Base-by-base conservation (phyloP, 2,329 filamentous ascomycete genomes). In the Calonectria multiphialidica region DNA sequence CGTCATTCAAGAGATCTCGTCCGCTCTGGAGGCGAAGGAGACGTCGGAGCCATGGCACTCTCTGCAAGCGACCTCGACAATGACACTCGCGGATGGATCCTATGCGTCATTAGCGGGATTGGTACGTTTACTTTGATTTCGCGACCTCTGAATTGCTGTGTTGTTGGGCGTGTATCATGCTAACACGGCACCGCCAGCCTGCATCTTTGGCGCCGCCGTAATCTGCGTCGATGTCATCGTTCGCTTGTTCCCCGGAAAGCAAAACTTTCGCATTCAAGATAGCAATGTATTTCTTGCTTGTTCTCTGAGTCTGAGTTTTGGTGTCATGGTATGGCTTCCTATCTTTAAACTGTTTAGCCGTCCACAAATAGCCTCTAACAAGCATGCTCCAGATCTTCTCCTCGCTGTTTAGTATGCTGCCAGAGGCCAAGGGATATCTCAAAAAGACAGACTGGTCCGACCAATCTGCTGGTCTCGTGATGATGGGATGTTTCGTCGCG, bases 61-160 rank as follows among this genome's bases (percentile, higher is more conserved):
- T 75, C 69, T 70, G 77, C 75, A 68, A 78, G 76, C 63, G 83
- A 79, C 42, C 80, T 93, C 75, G 89, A 92, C 82, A 97, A 96
- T 86, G 96, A 98, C 86, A 93, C 93, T 74, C 91, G 95, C 75
- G 96, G 97, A 80, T 98, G 96, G 96, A 93, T 98, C 78, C 95
- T 98, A 94, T 92, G 89, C 80, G 88, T 95, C 76, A 95, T 96
- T 83, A 98, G 95, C 81, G 92, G 95, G 67, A 84, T 91, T 74
- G 91, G 91, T 92, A 79, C 70, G 89, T 87, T 40, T 3, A 16
- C 40, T 45, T 40, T 6, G 30, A 21, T 61, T 2, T 57, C 28
- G 23, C 45, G 42, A 21, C 28, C 59, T 42, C 45, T 33, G 15
- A 13, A 18, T 10, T 33, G 25, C 25, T 53, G 49, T n/a, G 15